These are phyloP conservation scores for Apocynum venetum DNA, from an alignment of 257 asterid genomes.

Conservation along the genomic window DNA sequence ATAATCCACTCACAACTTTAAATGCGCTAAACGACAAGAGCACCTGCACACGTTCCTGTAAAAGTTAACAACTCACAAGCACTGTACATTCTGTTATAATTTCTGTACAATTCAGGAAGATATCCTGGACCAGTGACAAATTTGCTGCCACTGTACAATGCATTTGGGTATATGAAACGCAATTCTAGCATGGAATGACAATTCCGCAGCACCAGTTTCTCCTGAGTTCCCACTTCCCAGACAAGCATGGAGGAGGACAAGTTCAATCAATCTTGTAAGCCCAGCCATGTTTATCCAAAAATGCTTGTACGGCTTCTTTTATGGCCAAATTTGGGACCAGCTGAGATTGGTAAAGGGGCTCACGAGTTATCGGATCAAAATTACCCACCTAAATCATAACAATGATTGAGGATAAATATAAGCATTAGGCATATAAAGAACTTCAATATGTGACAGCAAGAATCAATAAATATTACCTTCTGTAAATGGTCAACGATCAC, in stretches of 20 bases:
- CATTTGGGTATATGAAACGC: conserved; percentile 1
- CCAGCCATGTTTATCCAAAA: conserved; percentile 70
- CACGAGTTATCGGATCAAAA: conserved; percentile 81
- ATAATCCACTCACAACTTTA: background rate
- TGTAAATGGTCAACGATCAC: conserved; percentile 64
- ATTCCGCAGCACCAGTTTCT: background rate
- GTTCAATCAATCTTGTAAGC: conserved; percentile 67
- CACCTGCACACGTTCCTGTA: background rate
- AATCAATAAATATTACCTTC: conserved; percentile 42
- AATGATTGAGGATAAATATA: conserved; percentile 15
- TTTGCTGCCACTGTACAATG: background rate
- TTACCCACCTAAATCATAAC: conserved; percentile 57
- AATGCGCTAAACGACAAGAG: background rate
- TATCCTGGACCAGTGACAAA: background rate
- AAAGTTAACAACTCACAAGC: background rate
- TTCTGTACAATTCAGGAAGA: conserved; percentile 13
- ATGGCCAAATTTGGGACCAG: conserved; percentile 82
- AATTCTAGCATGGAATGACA: background rate
- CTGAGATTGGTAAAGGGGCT: conserved; percentile 53
- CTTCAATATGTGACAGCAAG: background rate
- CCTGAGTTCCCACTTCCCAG: conserved; percentile 4
- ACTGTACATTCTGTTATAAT: background rate
- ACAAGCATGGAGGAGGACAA: conserved; percentile 5
- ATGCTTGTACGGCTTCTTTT: conserved; percentile 82
- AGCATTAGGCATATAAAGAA: background rate